phyloP scores from a whole-genome alignment of 306 rosid species.

The Canavalia gladiata region DNA sequence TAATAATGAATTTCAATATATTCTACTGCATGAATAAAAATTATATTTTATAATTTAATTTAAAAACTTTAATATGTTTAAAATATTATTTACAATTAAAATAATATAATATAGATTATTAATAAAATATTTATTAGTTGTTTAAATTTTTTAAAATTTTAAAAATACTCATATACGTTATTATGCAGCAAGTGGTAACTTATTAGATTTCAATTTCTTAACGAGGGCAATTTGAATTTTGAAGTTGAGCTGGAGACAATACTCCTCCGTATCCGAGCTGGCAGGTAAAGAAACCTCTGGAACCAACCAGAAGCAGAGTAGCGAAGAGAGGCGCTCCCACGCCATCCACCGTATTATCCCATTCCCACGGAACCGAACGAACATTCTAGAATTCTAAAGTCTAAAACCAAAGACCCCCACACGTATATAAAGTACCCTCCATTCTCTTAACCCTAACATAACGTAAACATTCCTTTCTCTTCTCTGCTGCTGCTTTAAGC shows the following conservation, averaged over 20 bases:
- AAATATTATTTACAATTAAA: no score
- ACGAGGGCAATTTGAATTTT: neutral
- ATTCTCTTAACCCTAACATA: neutral
- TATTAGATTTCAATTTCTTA: no score
- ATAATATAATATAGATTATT: no score
- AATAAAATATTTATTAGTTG: no score
- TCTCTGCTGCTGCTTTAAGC: neutral
- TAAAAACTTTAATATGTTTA: no score
- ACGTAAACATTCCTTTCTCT: neutral
- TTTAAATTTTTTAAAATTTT: no score
- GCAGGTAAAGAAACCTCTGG: conserved; percentile 37
- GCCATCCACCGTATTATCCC: neutral
- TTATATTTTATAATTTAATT: no score
- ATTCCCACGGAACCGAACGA: conserved; percentile 25
- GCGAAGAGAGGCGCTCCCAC: neutral
- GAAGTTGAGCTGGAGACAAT: no score
- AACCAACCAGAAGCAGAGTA: conserved; percentile 41
- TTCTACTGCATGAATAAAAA: no score
- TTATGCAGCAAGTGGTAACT: no score
- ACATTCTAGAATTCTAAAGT: conserved; percentile 41
- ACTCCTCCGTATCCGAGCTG: neutral
- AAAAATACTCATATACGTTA: no score
- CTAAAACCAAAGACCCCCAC: neutral
- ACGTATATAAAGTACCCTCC: neutral
- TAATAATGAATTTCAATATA: no score